phyloP scores from a whole-genome alignment of 805 yeast genomes.

The Zygosaccharomyces rouxii region DNA sequence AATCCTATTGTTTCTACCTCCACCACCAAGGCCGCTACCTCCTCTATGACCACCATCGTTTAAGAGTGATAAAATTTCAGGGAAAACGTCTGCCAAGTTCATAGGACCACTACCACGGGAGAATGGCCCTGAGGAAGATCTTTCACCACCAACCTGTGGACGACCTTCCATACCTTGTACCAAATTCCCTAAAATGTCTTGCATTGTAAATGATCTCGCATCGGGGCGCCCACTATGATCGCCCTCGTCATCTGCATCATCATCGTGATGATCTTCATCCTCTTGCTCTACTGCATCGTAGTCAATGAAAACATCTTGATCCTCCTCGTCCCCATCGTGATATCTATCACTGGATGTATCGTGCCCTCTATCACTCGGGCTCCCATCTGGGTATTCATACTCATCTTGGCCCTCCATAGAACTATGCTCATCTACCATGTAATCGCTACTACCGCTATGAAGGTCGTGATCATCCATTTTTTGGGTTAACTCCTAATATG shows the following conservation, averaged over 20 bases:
- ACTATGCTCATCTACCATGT: slow-evolving; percentile 13
- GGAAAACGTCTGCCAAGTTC: slow-evolving; percentile 35
- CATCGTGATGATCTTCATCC: slow-evolving; percentile 23
- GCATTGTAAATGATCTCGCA: slow-evolving; percentile 12
- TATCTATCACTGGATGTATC: slow-evolving; percentile 9
- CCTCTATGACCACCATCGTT: slow-evolving; percentile 21
- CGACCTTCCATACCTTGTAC: slow-evolving; percentile 10
- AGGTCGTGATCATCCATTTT: slow-evolving; percentile 9
- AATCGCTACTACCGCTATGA: slow-evolving; percentile 13
- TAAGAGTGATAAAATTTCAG: slow-evolving; percentile 37
- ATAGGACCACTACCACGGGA: slow-evolving; percentile 9
- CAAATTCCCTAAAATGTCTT: slow-evolving; percentile 16
- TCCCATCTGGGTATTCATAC: slow-evolving; percentile 8
- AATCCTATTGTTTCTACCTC: slow-evolving; percentile 22
- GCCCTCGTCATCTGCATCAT: slow-evolving; percentile 25
- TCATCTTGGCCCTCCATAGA: slow-evolving; percentile 11
- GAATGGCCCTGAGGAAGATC: neutral
- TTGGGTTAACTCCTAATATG: neutral
- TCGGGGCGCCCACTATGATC: slow-evolving; percentile 22
- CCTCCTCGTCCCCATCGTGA: slow-evolving; percentile 25
- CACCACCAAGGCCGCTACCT: slow-evolving; percentile 12
- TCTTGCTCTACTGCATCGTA: slow-evolving; percentile 17
- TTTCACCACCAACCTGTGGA: slow-evolving; percentile 4
- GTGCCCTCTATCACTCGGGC: slow-evolving; percentile 10
- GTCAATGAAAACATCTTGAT: slow-evolving; percentile 25